A percentile compares a stretch with the other conserved stretches of the same genome.
phyloP scores from a whole-genome alignment of 345 rosid genomes.

The Salix exigua region DNA sequence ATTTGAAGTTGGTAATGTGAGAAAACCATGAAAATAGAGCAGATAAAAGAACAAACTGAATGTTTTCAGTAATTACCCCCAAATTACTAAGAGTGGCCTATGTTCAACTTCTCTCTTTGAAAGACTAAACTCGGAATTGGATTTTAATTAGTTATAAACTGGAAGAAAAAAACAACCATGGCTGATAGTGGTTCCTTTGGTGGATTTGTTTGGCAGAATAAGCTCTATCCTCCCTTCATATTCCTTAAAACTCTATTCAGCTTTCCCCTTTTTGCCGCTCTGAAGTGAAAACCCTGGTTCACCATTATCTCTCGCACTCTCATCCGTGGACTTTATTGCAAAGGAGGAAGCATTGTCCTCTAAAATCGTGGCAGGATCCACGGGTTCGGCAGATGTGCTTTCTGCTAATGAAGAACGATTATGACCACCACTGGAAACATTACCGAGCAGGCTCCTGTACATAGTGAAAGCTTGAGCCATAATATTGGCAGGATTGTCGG shows the following conservation, averaged over 20 bases:
- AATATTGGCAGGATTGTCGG: slow-evolving; percentile 61
- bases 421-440: slow-evolving; percentile 30
- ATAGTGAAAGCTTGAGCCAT: slow-evolving; percentile 74
- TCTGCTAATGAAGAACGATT: background rate
- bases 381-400: background rate
- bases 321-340: slow-evolving; percentile 30
- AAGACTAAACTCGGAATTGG: background rate
- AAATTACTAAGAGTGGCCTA: background rate
- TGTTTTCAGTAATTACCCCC: background rate
- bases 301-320: slow-evolving; percentile 13
- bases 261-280: slow-evolving; percentile 26
- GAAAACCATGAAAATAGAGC: background rate
- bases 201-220: background rate
- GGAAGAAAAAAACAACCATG: background rate
- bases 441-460: slow-evolving; percentile 62
- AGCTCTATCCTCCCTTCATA: background rate
- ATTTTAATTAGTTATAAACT: background rate
- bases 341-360: slow-evolving; percentile 17
- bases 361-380: slow-evolving; percentile 7
- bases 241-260: slow-evolving; percentile 17
- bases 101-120: background rate
- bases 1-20: background rate
- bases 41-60: background rate
- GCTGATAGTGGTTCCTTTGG: background rate
- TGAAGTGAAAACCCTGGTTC: slow-evolving; percentile 64